Evolutionary conservation across 2,329 filamentous ascomycete genomes (phyloP).

Genomic region (Phialocephala subalpina): DNA sequence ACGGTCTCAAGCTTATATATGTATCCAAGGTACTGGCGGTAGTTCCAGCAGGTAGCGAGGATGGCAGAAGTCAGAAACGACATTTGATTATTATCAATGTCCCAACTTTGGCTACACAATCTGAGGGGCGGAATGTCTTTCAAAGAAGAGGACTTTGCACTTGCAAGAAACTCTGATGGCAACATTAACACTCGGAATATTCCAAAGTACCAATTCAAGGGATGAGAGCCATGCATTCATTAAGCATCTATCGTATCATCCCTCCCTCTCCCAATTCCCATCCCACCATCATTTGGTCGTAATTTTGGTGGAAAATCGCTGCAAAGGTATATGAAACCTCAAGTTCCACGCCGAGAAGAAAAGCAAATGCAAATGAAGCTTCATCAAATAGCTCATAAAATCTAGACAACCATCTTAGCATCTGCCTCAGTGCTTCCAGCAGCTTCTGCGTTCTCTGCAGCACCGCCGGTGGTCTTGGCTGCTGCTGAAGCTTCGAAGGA

Average conservation of each 20-base stretch:
- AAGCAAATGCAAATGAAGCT: not conserved
- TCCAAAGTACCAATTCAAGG: not conserved
- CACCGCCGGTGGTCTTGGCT: slow-evolving; percentile 44
- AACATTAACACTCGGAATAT: too few species aligned
- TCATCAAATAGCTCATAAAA: not conserved
- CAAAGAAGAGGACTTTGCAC: too few species aligned
- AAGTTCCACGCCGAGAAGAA: not conserved
- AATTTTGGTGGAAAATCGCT: slow-evolving; percentile 14
- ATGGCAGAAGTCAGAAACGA: too few species aligned
- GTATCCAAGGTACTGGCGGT: too few species aligned
- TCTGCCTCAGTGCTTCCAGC: slow-evolving; percentile 33
- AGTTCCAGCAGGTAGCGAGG: too few species aligned
- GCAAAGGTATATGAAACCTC: slow-evolving; percentile 25
- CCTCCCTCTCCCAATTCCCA: not conserved
- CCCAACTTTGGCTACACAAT: too few species aligned
- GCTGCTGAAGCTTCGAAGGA: slow-evolving; percentile 73
- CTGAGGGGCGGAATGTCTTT: too few species aligned
- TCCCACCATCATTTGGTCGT: not conserved
- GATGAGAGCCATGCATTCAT: slow-evolving; percentile 3
- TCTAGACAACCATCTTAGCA: slow-evolving; percentile 41
- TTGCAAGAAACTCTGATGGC: too few species aligned
- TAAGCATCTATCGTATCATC: not conserved
- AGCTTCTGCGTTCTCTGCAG: slow-evolving; percentile 32
- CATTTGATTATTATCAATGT: too few species aligned
- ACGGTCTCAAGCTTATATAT: too few species aligned